A percentile compares a stretch with the other conserved stretches of the same genome.
These are phyloP conservation scores for Oemleria cerasiformis DNA, from an alignment of 306 rosid genomes.

Conservation along the genomic window DNA sequence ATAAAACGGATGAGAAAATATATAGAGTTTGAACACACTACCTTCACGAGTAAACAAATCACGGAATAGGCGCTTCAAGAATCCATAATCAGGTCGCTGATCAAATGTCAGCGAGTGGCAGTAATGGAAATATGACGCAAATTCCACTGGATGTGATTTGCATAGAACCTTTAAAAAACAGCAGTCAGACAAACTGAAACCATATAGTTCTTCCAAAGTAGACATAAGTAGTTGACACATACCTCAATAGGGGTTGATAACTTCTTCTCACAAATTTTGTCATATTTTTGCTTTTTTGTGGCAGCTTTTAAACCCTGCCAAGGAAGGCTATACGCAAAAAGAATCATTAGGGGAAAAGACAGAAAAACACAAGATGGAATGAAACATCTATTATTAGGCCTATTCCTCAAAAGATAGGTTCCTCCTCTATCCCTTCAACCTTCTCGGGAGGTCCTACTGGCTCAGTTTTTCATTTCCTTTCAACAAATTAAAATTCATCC, in stretches of 20 bases:
- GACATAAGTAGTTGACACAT: constrained; percentile 21
- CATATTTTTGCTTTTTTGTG: constrained; percentile 95
- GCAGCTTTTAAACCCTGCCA: constrained; percentile 99
- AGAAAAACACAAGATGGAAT: neutral
- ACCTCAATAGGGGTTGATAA: constrained; percentile 97
- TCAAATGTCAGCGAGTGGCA: constrained; percentile 91
- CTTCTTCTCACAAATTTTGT: constrained; percentile 95
- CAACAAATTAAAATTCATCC: neutral
- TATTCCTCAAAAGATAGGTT: neutral
- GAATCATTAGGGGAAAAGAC: constrained; percentile 2
- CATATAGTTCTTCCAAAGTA: constrained; percentile 8
- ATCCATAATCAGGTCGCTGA: constrained; percentile 98
- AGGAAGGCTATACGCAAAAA: constrained; percentile 68
- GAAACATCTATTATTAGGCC: neutral
- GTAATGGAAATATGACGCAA: constrained; percentile 94
- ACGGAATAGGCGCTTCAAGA: constrained; percentile 86
- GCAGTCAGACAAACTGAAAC: constrained; percentile 22
- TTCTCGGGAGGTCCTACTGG: neutral
- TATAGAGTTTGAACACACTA: constrained; percentile 25
- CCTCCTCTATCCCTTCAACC: no score
- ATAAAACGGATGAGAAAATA: neutral
- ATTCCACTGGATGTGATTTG: constrained; percentile 92
- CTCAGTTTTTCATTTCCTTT: neutral
- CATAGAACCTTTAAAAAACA: constrained; percentile 64
- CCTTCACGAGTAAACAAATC: constrained; percentile 91